These are phyloP conservation scores for Tricladium varicosporioides DNA, from an alignment of 2,329 filamentous ascomycete species.

Conservation along the genomic window DNA sequence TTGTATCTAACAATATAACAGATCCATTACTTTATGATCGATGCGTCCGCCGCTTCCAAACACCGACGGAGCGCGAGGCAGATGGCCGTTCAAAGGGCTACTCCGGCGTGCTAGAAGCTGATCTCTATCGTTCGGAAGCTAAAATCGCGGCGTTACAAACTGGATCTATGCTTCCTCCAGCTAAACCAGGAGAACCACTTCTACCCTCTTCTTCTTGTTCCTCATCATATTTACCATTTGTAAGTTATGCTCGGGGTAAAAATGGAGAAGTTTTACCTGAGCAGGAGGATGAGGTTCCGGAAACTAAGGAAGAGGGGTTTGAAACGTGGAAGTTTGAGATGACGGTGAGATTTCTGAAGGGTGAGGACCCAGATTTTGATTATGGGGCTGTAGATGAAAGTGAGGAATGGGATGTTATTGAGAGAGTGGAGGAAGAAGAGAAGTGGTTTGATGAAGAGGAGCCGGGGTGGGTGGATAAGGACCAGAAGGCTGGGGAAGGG, in stretches of 20 bases:
- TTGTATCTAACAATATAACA: conserved; percentile 20
- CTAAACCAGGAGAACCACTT: background rate
- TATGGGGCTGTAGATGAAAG: conserved; percentile 33
- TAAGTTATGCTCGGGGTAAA: conserved; percentile 26
- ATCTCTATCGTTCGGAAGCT: conserved; percentile 35
- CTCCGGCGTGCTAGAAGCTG: conserved; percentile 36
- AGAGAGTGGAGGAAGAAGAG: conserved; percentile 33
- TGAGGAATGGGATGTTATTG: conserved; percentile 34
- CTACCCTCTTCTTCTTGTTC: conserved; percentile 10
- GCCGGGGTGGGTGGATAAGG: conserved; percentile 30
- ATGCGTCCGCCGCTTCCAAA: conserved; percentile 34
- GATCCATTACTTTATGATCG: conserved; percentile 37
- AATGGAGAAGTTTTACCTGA: conserved; percentile 31
- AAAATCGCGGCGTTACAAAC: conserved; percentile 32
- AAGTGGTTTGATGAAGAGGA: conserved; percentile 37
- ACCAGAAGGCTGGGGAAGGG: conserved; percentile 14
- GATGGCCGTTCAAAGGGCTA: conserved; percentile 36
- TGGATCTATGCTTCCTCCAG: background rate
- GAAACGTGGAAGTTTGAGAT: conserved; percentile 36
- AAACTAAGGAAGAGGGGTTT: conserved; percentile 33
- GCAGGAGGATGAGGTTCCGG: conserved; percentile 32
- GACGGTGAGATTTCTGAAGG: conserved; percentile 34
- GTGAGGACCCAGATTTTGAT: conserved; percentile 35
- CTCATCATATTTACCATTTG: conserved; percentile 18
- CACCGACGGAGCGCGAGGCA: conserved; percentile 34